Evolutionary conservation across 148 eudicot genomes (phyloP).

Genomic region (Agrostemma githago): DNA sequence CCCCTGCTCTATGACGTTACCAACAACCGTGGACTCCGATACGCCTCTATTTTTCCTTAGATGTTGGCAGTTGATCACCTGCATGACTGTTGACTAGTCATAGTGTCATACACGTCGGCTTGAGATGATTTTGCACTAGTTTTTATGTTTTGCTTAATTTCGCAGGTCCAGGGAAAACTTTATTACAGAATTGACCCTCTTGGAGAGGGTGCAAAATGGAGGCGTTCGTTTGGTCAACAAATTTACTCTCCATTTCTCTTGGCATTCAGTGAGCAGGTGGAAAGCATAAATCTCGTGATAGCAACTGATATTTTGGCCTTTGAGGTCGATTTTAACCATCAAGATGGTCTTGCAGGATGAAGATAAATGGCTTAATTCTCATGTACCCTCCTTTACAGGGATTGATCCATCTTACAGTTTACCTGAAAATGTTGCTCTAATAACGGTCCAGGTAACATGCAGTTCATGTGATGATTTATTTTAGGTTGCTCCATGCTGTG

Average conservation of each 20-base stretch:
- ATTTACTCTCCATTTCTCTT: slow-evolving; percentile 88
- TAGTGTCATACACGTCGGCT: not conserved
- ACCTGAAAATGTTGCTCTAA: slow-evolving; percentile 82
- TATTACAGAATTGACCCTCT: slow-evolving; percentile 67
- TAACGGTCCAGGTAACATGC: slow-evolving; percentile 83
- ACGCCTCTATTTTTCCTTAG: not conserved
- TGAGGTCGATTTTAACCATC: not conserved
- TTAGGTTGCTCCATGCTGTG: not conserved
- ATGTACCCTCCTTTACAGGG: slow-evolving; percentile 51
- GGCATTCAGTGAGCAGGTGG: slow-evolving; percentile 88
- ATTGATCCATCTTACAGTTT: slow-evolving; percentile 72
- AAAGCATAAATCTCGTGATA: not conserved
- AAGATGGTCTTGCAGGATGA: slow-evolving; percentile 36
- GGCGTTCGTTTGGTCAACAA: slow-evolving; percentile 80
- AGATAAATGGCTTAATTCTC: slow-evolving; percentile 44
- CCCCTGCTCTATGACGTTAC: not conserved
- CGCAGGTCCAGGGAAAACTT: slow-evolving; percentile 76
- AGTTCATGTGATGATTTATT: not conserved
- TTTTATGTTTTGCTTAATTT: not conserved
- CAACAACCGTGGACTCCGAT: not conserved
- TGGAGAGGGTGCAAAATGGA: slow-evolving; percentile 97
- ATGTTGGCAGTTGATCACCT: not conserved
- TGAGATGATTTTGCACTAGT: not conserved
- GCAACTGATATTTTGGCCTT: not conserved
- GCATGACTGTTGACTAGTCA: no score